These are phyloP conservation scores for Pseudofabraea citricarpa DNA, from an alignment of 2,329 filamentous ascomycete species.

Conservation along the genomic window DNA sequence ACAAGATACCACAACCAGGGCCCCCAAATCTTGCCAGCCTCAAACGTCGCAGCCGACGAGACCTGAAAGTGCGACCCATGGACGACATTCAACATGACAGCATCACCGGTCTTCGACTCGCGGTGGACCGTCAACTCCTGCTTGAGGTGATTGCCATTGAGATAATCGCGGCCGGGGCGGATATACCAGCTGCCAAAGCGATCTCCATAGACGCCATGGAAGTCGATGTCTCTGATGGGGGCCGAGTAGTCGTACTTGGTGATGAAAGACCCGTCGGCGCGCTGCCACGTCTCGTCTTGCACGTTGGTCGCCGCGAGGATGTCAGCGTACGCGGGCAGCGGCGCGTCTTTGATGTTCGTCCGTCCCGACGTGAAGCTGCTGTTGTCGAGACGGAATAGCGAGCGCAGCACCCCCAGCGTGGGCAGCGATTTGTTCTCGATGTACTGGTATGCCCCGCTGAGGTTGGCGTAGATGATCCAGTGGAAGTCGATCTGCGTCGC, in stretches of 20 bases:
- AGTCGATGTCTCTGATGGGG: slow-evolving; percentile 34
- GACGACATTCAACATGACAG: slow-evolving; percentile 48
- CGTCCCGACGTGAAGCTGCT: slow-evolving; percentile 39
- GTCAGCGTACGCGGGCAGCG: slow-evolving; percentile 36
- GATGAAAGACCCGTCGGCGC: slow-evolving; percentile 40
- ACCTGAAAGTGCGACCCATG: slow-evolving; percentile 44
- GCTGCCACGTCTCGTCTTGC: slow-evolving; percentile 48
- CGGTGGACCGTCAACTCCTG: slow-evolving; percentile 48
- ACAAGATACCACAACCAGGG: slow-evolving; percentile 38
- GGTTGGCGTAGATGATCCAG: slow-evolving; percentile 43
- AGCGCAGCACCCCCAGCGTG: slow-evolving; percentile 42
- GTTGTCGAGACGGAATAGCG: slow-evolving; percentile 45
- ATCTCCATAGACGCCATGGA: slow-evolving; percentile 42
- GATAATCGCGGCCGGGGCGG: slow-evolving; percentile 44
- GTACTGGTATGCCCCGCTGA: slow-evolving; percentile 48
- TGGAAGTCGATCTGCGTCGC: slow-evolving; percentile 43
- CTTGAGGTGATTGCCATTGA: slow-evolving; percentile 46
- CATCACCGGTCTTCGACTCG: slow-evolving; percentile 42
- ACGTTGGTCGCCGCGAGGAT: slow-evolving; percentile 40
- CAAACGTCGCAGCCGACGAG: slow-evolving; percentile 29
- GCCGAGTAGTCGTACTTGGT: slow-evolving; percentile 32
- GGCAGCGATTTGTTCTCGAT: slow-evolving; percentile 45
- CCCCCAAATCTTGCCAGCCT: slow-evolving; percentile 35
- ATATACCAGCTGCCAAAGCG: slow-evolving; percentile 46
- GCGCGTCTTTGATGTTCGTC: slow-evolving; percentile 39